phyloP scores from a whole-genome alignment of 2,329 filamentous ascomycete species.

The Fusarium tuaranense region DNA sequence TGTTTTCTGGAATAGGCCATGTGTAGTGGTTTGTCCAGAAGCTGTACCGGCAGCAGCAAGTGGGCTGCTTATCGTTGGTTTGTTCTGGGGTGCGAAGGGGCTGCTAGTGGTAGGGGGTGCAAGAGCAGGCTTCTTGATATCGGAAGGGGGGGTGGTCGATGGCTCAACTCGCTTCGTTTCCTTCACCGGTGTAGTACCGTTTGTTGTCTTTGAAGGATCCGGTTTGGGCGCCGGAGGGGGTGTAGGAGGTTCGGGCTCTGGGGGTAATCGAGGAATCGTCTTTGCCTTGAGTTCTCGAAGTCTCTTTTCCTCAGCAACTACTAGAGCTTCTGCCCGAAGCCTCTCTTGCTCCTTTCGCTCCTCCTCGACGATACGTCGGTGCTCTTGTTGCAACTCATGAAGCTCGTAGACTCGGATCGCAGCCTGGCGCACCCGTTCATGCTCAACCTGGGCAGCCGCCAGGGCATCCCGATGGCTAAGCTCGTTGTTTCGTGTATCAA shows the following conservation, averaged over 20 bases:
- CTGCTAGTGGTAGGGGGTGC: constrained; percentile 32
- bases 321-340: constrained; percentile 56
- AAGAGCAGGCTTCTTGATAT: constrained; percentile 34
- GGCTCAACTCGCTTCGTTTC: constrained; percentile 35
- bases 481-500: constrained; percentile 71
- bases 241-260: constrained; percentile 47
- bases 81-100: constrained; percentile 37
- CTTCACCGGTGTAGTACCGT: constrained; percentile 38
- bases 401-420: constrained; percentile 62
- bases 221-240: constrained; percentile 39
- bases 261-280: constrained; percentile 58
- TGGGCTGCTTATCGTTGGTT: constrained; percentile 36
- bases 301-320: constrained; percentile 61
- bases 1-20: constrained; percentile 31
- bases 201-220: constrained; percentile 26
- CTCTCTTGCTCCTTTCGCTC: constrained; percentile 61
- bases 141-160: constrained; percentile 34
- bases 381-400: constrained; percentile 59
- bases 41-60: constrained; percentile 25
- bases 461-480: constrained; percentile 74
- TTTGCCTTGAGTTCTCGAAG: constrained; percentile 61
- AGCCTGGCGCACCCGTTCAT: constrained; percentile 70
- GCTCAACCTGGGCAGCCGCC: constrained; percentile 72
- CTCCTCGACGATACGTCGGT: constrained; percentile 56
- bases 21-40: constrained; percentile 23